Evolutionary conservation across 371 early-diverging fungal genomes (phyloP), one percentile per base, ranked within the genome.

Genomic region (Apophysomyces elegans): DNA sequence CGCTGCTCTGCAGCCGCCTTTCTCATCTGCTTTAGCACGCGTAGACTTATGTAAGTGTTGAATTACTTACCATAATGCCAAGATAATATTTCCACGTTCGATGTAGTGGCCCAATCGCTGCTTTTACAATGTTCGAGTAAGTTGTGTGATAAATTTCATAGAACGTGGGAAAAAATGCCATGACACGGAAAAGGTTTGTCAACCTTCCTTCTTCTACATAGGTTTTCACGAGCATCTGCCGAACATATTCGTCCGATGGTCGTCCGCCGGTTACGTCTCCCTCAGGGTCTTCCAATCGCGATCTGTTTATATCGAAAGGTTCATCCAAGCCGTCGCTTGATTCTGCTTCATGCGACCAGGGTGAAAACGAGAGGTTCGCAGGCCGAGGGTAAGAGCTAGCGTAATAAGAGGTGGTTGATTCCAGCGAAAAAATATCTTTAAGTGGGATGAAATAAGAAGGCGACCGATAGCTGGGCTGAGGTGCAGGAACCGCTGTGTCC

Each of bases 161-260:
- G 65, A 83, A 90, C 4, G 84, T 79, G 4, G 90, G 90, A 65
- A 90, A 90, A 63, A 84, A 90, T 11, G 86, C 79, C 46, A 88
- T 68, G 56, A 90, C 70, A 3, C 90, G 86, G 58, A 70, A 83
- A 14, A 84, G 54, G 65, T 90, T 84, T 44, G 75, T 75, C 8
- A 87, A 63, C 11, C 90, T 72, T 7, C 88, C 90, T 62, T 78
- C 77, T n/a, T 80, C 81, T 21, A 80, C 69, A 61, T 84, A 89
- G 0, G 84, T 85, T 37, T 82, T 79, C 58, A 81, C 74, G 75
- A 86, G 72, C 76, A 86, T 76, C 59, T 83, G 79, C 44, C 83
- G 72, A 9, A 83, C 78, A 59, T 83, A 80, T 62, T 80, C 80
- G 44, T 83, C 80, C 5, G 79, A 72, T 2, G 77, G 77, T 32